These are phyloP conservation scores for Knufia petricola DNA, from an alignment of 2,329 filamentous ascomycete genomes.

Conservation along the genomic window DNA sequence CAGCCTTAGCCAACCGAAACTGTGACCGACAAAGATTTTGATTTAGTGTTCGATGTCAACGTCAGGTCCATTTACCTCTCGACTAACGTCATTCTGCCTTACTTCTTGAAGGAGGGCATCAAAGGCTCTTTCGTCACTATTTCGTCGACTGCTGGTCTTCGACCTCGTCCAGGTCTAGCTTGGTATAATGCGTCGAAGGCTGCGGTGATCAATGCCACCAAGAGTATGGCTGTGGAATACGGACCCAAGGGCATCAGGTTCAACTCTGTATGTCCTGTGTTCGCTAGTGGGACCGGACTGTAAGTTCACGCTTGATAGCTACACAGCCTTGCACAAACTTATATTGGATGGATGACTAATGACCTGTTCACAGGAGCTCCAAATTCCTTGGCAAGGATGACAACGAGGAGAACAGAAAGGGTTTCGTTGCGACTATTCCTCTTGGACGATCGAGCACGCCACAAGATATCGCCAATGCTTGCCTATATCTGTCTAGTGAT, in stretches of 20 bases:
- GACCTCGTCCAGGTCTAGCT: slow-evolving; percentile 18
- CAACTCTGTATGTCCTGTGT: slow-evolving; percentile 60
- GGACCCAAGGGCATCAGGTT: slow-evolving; percentile 63
- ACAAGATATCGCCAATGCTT: slow-evolving; percentile 60
- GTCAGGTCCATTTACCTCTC: slow-evolving; percentile 20
- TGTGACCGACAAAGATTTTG: slow-evolving; percentile 39
- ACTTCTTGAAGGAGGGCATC: slow-evolving; percentile 17
- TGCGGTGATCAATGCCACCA: slow-evolving; percentile 54
- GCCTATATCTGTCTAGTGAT: slow-evolving; percentile 60
- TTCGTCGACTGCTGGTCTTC: slow-evolving; percentile 17
- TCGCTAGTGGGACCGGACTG: slow-evolving; percentile 54
- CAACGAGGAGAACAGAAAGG: slow-evolving; percentile 35
- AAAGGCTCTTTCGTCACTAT: slow-evolving; percentile 18
- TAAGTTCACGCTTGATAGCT: slow-evolving; percentile 24
- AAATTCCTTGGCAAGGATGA: slow-evolving; percentile 33
- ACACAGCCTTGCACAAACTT: not conserved
- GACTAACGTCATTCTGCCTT: slow-evolving; percentile 17
- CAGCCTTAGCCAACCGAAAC: slow-evolving; percentile 28
- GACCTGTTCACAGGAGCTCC: not conserved
- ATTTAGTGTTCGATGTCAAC: slow-evolving; percentile 41
- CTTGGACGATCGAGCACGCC: slow-evolving; percentile 35
- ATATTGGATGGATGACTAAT: not conserved
- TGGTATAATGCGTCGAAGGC: slow-evolving; percentile 53
- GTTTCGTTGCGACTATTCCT: slow-evolving; percentile 36
- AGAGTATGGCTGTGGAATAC: slow-evolving; percentile 63